Evolutionary conservation across 2,329 filamentous ascomycete species (phyloP).

Genomic region (Beauveria bassiana): DNA sequence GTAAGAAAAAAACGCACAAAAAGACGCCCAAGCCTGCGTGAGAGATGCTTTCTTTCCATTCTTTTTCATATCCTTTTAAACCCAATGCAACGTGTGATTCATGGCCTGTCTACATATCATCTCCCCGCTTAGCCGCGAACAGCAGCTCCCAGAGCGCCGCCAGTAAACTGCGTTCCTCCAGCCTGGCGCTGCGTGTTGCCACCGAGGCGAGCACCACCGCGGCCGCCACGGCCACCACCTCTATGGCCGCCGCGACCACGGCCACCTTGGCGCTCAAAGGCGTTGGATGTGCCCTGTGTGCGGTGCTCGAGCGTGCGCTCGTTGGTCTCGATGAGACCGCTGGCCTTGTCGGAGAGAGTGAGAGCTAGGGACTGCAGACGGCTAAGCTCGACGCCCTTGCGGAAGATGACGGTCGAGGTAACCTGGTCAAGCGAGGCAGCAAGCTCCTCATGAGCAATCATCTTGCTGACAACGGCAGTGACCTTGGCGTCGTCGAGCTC

Average conservation of each 20-base stretch:
- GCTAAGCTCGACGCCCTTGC: slow-evolving; percentile 97
- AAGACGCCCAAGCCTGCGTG: slow-evolving; percentile 7
- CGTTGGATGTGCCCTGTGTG: slow-evolving; percentile 90
- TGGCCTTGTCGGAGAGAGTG: slow-evolving; percentile 92
- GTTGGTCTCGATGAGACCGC: slow-evolving; percentile 90
- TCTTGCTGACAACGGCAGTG: slow-evolving; percentile 91
- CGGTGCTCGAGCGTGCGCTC: slow-evolving; percentile 95
- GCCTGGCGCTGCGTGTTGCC: slow-evolving; percentile 58
- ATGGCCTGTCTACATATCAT: not conserved
- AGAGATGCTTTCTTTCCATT: slow-evolving; percentile 8
- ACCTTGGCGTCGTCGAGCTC: slow-evolving; percentile 89
- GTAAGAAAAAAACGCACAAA: slow-evolving; percentile 1
- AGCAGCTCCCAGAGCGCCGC: slow-evolving; percentile 66
- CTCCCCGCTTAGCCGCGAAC: slow-evolving; percentile 44
- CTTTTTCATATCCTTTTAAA: not conserved
- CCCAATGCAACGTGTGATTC: slow-evolving; percentile 11
- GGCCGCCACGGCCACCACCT: slow-evolving; percentile 54
- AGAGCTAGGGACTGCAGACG: slow-evolving; percentile 91
- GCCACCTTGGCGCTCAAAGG: slow-evolving; percentile 87
- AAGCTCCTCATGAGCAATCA: slow-evolving; percentile 99
- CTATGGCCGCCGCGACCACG: slow-evolving; percentile 60
- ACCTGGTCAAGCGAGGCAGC: slow-evolving; percentile 95
- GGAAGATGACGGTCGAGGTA: slow-evolving; percentile 95
- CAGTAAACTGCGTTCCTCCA: slow-evolving; percentile 72
- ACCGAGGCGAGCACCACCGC: slow-evolving; percentile 51